A percentile compares a stretch with the other conserved stretches of the same genome.
Evolutionary conservation across 148 eudicot species (phyloP).

Genomic region (Amaranthus hypochondriacus): DNA sequence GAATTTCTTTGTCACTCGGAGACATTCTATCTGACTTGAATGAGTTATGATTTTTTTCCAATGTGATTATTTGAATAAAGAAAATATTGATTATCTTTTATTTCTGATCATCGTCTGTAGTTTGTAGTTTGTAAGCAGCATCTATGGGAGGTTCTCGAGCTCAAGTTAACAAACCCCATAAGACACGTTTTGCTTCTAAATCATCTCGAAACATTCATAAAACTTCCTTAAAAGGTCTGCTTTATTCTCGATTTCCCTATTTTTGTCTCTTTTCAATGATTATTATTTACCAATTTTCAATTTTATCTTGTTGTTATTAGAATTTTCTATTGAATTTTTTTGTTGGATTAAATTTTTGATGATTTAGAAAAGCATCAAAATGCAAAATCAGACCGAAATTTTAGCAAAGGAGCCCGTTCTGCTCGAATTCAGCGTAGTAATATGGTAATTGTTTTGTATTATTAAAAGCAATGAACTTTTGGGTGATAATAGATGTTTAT

Average conservation of each 20-base stretch:
- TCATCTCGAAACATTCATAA: constrained; percentile 80
- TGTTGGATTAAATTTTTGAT: background rate
- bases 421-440: constrained; percentile 76
- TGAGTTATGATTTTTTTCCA: too few species aligned
- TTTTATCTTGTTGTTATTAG: background rate
- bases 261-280: background rate
- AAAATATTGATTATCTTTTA: too few species aligned
- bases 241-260: background rate
- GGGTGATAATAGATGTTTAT: background rate
- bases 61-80: too few species aligned
- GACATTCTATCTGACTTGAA: too few species aligned
- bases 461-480: background rate
- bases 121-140: background rate
- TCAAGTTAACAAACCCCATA: constrained; percentile 80
- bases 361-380: constrained; percentile 54
- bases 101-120: too few species aligned
- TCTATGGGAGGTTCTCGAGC: constrained; percentile 64
- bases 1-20: too few species aligned
- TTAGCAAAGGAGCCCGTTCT: constrained; percentile 63
- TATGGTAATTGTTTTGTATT: constrained; percentile 41
- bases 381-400: constrained; percentile 51
- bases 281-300: background rate
- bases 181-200: constrained; percentile 84
- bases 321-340: too few species aligned
- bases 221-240: constrained; percentile 57